Conservation (phyloP, 768 basidiomycete species). For the Lactarius akahatsu region DNA sequence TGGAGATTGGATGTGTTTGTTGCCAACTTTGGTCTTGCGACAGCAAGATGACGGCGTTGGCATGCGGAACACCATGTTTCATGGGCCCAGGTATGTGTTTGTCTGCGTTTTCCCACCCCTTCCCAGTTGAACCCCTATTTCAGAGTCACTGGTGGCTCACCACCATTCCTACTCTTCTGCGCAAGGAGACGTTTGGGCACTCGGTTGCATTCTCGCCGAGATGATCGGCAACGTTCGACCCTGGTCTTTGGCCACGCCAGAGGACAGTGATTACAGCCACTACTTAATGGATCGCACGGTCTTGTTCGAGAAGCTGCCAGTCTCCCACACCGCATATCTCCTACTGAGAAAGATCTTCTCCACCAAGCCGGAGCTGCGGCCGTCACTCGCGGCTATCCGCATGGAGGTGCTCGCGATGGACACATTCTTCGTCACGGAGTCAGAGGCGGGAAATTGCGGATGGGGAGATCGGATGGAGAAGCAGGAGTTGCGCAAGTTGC, state of each 20-base stretch:
- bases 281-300: conserved; percentile 8
- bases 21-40: conserved; percentile 23
- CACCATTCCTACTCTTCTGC: conserved; percentile 14
- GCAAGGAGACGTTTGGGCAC: conserved; percentile 22
- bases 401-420: conserved; percentile 52
- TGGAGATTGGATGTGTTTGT: conserved; percentile 11
- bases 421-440: conserved; percentile 59
- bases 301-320: conserved; percentile 4
- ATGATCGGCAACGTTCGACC: conserved; percentile 17
- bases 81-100: conserved; percentile 18
- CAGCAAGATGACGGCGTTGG: conserved; percentile 9
- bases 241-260: conserved; percentile 3
- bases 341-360: conserved; percentile 59
- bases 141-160: conserved; percentile 11
- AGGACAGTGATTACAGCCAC: conserved; percentile 2
- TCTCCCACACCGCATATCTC: conserved; percentile 42
- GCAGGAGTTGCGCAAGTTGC: neutral
- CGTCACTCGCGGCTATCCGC: conserved; percentile 62
- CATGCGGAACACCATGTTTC: conserved; percentile 9
- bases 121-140: neutral
- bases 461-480: conserved; percentile 6
- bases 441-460: conserved; percentile 35
- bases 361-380: conserved; percentile 60
- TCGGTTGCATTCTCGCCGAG: conserved; percentile 23
- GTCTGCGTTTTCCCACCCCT: neutral